Base-by-base conservation (phyloP, 768 basidiomycete species). In the Podaxis mareebaensis region DNA sequence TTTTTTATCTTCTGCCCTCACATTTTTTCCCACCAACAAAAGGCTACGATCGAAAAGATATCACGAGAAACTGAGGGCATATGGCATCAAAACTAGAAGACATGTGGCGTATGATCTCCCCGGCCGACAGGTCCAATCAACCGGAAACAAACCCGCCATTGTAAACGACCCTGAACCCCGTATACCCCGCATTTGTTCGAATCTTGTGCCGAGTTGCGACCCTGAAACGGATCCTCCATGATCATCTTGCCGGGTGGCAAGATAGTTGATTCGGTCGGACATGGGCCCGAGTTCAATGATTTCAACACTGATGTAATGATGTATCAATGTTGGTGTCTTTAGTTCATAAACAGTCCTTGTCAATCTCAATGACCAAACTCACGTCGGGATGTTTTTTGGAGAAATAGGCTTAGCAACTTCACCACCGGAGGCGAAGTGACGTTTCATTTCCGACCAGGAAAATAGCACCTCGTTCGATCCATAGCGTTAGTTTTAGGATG, bases 111-210 rank as follows among this genome's bases (percentile, higher is more conserved):
- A 46, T 46, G 44, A 20, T 20, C 17, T 46, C 44, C 10, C 30
- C 10, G 30, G 20, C 17, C 22, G 17, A 46, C 20, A 8, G 20
- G 44, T 20, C 44, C 7, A 46, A 46, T n/a, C 44, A 46, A 46
- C 17, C 44, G 20, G 44, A 46, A n/a, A 46, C 17, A 20, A 17
- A 22, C 4, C 17, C 44, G 20, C 17, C 20, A n/a, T 30, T 40
- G 48, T 17, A 30, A 28, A 38, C 13, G n/a, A 36, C 48, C 28
- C 48, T 44, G 17, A 57, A 53, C 15, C 56, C 52, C 39, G 56
- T 42, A 22, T 64, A 58, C 53, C 63, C 63, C 44, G 20, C 44
- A 46, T 46, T 53, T 49, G 58, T 22, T 42, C 51, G 46, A 52
- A 56, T 54, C 22, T 46, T 22, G 24, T 44, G 54, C 62, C 46